A percentile compares a stretch with the other conserved stretches of the same genome.
phyloP scores from a whole-genome alignment of 805 yeast species.

The Candida montana region DNA sequence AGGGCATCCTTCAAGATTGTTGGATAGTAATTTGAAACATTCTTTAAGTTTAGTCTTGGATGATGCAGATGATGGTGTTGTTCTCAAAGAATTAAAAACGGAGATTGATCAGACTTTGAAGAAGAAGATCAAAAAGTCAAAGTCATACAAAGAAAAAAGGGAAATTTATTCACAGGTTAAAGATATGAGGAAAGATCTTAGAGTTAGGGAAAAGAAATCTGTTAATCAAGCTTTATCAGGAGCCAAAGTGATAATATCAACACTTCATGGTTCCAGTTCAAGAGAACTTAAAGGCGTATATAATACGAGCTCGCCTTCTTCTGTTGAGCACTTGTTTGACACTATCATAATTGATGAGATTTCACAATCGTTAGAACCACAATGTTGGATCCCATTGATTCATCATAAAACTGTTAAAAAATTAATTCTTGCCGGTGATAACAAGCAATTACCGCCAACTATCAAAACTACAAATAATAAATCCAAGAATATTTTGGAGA shows the following conservation, averaged over 20 bases:
- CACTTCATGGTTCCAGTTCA: conserved; percentile 85
- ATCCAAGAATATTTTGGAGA: conserved; percentile 43
- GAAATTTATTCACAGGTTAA: conserved; percentile 67
- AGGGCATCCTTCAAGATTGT: conserved; percentile 90
- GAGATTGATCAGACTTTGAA: conserved; percentile 60
- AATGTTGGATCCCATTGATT: conserved; percentile 91
- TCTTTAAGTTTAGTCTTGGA: conserved; percentile 71
- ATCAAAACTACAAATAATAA: conserved; percentile 47
- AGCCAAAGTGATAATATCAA: conserved; percentile 70
- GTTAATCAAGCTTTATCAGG: conserved; percentile 50
- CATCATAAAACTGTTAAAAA: conserved; percentile 49
- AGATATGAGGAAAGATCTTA: conserved; percentile 62
- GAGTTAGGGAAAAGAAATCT: conserved; percentile 58
- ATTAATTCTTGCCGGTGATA: conserved; percentile 86
- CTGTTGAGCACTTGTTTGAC: conserved; percentile 47
- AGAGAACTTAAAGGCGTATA: conserved; percentile 57
- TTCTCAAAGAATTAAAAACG: conserved; percentile 59
- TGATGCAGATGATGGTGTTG: conserved; percentile 49
- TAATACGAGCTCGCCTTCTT: conserved; percentile 23
- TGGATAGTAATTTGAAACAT: conserved; percentile 56
- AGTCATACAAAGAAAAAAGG: conserved; percentile 57
- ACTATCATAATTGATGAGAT: conserved; percentile 91
- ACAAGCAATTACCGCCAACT: conserved; percentile 88
- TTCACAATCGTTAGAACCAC: conserved; percentile 90
- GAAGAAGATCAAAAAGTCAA: conserved; percentile 53